phyloP scores from a whole-genome alignment of 202 grass and related monocot genomes.

The Setaria viridis region DNA sequence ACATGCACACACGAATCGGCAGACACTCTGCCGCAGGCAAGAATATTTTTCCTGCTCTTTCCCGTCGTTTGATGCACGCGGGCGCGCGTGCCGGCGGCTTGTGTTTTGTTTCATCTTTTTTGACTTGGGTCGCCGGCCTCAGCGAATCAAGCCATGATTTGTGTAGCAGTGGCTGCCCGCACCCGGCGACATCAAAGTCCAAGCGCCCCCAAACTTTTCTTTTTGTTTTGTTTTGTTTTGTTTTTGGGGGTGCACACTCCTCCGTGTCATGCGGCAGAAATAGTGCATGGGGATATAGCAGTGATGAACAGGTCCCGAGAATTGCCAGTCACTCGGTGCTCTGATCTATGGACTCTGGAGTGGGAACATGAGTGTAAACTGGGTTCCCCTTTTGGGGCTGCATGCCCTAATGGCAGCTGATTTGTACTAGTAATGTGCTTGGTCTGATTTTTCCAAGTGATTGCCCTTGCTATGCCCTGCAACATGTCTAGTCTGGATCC shows the following conservation, averaged over 20 bases:
- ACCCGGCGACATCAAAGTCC: background rate
- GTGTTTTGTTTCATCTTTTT: slow-evolving; percentile 26
- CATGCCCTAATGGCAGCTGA: background rate
- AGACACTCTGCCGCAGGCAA: background rate
- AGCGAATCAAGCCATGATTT: slow-evolving; percentile 34
- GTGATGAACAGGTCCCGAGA: background rate
- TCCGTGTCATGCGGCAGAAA: slow-evolving; percentile 33
- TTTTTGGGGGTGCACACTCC: background rate
- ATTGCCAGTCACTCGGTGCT: background rate
- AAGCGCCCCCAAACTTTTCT: background rate
- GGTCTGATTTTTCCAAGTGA: too few relatives aligned
- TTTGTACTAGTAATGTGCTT: background rate
- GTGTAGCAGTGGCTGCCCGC: background rate
- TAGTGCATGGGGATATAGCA: slow-evolving; percentile 1
- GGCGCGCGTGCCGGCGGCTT: background rate
- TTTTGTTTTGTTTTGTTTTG: too few relatives aligned
- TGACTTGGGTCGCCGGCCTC: background rate
- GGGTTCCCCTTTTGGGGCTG: background rate
- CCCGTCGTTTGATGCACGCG: slow-evolving; percentile 32
- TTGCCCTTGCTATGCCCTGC: background rate
- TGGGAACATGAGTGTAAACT: background rate
- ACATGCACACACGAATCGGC: background rate
- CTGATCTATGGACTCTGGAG: background rate
- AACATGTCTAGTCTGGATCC: background rate
- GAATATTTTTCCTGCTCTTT: slow-evolving; percentile 4